phyloP scores from a whole-genome alignment of 129 eudicot species.

The Erigeron canadensis region DNA sequence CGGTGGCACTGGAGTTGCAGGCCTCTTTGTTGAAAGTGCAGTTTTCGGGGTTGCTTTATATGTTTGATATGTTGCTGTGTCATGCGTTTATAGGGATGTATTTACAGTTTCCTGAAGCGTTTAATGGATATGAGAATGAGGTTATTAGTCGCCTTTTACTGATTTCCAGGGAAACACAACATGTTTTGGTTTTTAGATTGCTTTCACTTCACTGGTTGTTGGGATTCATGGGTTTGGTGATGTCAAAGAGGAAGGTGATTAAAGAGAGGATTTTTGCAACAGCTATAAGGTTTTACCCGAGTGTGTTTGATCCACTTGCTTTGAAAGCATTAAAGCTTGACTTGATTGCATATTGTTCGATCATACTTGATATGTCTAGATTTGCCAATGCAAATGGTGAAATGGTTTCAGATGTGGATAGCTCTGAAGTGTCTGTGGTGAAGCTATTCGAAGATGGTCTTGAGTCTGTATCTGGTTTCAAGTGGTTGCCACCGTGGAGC shows the following conservation, averaged over 20 bases:
- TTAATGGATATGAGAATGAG: slow-evolving; percentile 77
- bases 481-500: slow-evolving; percentile 98
- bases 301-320: slow-evolving; percentile 82
- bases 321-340: slow-evolving; percentile 89
- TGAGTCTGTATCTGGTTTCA: slow-evolving; percentile 71
- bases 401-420: slow-evolving; percentile 27
- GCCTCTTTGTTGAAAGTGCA: slow-evolving; percentile 82
- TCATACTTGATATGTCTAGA: slow-evolving; percentile 44
- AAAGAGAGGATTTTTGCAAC: slow-evolving; percentile 47
- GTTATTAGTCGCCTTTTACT: slow-evolving; percentile 55
- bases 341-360: slow-evolving; percentile 70
- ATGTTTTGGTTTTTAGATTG: slow-evolving; percentile 66
- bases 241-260: slow-evolving; percentile 42
- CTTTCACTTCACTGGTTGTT: slow-evolving; percentile 86
- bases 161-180: slow-evolving; percentile 65
- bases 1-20: slow-evolving; percentile 74
- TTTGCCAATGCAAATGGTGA: slow-evolving; percentile 38
- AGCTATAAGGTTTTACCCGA: slow-evolving; percentile 68
- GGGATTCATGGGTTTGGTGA: slow-evolving; percentile 59
- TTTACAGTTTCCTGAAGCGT: slow-evolving; percentile 58
- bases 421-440: slow-evolving; percentile 47
- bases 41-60: slow-evolving; percentile 69
- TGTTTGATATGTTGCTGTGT: slow-evolving; percentile 66
- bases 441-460: slow-evolving; percentile 80
- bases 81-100: slow-evolving; percentile 70